Percentiles rank a stretch among this genome's conserved stretches.
phyloP scores from a whole-genome alignment of 306 rosid species.

The Acacia confusa region DNA sequence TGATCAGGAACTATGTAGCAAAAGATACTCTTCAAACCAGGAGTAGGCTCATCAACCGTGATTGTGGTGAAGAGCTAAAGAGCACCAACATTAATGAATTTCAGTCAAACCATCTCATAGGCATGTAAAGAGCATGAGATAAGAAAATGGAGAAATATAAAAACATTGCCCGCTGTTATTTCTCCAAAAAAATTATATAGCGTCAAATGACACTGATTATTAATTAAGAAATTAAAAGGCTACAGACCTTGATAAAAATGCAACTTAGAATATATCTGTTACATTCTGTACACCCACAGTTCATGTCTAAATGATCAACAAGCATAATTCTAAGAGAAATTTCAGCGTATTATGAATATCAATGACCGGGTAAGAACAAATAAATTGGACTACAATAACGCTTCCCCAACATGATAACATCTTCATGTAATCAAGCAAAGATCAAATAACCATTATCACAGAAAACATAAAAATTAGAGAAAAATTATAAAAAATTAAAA shows the following conservation, averaged over 20 bases:
- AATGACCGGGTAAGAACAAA: background rate
- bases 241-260: background rate
- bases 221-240: background rate
- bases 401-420: background rate
- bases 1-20: conserved; percentile 89
- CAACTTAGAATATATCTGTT: background rate
- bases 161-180: background rate
- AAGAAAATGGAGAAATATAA: background rate
- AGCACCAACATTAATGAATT: conserved; percentile 14
- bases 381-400: background rate
- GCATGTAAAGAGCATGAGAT: background rate
- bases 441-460: background rate
- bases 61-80: conserved; percentile 73
- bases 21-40: conserved; percentile 81
- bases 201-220: background rate
- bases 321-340: background rate
- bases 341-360: background rate
- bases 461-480: background rate
- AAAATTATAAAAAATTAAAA: background rate
- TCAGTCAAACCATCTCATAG: conserved; percentile 12
- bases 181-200: background rate
- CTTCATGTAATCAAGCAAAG: background rate
- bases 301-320: background rate
- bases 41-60: conserved; percentile 74
- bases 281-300: background rate